These are phyloP conservation scores for Solanum hybrid DNA, from an alignment of 305 asterid species.

Conservation along the genomic window DNA sequence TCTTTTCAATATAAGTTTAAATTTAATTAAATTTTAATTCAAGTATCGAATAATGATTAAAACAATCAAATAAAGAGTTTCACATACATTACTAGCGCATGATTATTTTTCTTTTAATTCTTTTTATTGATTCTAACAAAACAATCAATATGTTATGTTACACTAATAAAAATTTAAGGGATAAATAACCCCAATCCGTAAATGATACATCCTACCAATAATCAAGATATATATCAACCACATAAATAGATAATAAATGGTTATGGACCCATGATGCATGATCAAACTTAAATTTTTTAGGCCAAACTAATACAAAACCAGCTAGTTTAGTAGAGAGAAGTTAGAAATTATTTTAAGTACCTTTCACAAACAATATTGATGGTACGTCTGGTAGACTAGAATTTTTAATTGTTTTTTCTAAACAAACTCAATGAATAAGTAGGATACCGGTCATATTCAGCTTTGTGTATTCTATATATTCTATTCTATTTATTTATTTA, in stretches of 20 bases:
- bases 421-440: neutral
- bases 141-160: neutral
- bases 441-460: neutral
- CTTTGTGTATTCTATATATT: neutral
- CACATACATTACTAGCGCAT: neutral
- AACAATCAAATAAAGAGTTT: neutral
- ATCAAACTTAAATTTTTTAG: neutral
- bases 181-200: too few relatives aligned
- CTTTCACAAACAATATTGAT: neutral
- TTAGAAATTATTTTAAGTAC: neutral
- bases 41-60: neutral
- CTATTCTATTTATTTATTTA: neutral
- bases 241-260: too few relatives aligned
- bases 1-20: neutral
- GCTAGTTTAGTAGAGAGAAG: neutral
- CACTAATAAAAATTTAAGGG: neutral
- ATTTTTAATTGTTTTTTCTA: neutral
- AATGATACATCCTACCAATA: neutral
- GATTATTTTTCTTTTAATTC: neutral
- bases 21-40: neutral
- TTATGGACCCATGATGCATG: neutral
- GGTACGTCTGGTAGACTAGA: neutral
- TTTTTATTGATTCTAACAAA: neutral
- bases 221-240: neutral
- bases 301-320: neutral